Percentiles rank a stretch among this genome's conserved stretches.
These are phyloP conservation scores for Epichloe sylvatica DNA, from an alignment of 2,329 filamentous ascomycete genomes.

Conservation along the genomic window DNA sequence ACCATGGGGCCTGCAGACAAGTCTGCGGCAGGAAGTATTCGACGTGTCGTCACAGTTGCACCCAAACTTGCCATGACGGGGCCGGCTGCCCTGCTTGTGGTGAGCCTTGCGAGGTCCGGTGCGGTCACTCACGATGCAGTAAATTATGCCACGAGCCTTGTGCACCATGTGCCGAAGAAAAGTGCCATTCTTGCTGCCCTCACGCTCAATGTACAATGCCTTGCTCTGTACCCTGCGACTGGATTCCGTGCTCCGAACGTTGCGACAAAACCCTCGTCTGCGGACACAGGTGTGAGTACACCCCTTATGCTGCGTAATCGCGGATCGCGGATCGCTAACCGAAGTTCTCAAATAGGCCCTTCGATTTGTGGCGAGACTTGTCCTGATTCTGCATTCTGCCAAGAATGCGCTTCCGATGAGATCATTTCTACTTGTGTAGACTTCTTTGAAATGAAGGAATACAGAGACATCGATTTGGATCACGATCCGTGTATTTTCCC, in stretches of 20 bases:
- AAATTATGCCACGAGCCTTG: conserved; percentile 46
- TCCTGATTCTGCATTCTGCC: conserved; percentile 38
- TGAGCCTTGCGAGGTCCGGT: conserved; percentile 38
- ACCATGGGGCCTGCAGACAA: conserved; percentile 35
- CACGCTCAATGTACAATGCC: conserved; percentile 39
- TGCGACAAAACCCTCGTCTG: conserved; percentile 41
- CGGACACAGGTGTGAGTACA: conserved; percentile 40
- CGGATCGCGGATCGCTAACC: too few relatives aligned
- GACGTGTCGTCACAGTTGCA: conserved; percentile 44
- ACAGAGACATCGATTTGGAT: conserved; percentile 43
- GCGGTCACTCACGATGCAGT: conserved; percentile 42
- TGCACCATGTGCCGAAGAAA: conserved; percentile 40
- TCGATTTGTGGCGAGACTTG: conserved; percentile 52
- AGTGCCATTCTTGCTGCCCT: conserved; percentile 40
- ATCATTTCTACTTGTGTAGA: conserved; percentile 39
- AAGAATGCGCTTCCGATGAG: conserved; percentile 33
- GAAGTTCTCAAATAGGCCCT: conserved; percentile 21
- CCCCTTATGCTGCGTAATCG: too few relatives aligned
- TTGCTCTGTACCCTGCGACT: conserved; percentile 54
- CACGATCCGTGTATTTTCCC: conserved; percentile 48
- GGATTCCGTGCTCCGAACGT: conserved; percentile 48
- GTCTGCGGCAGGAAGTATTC: conserved; percentile 35
- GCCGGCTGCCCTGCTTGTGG: conserved; percentile 33
- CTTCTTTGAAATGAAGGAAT: conserved; percentile 38
- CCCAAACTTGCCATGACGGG: conserved; percentile 35